Evolutionary conservation across 768 basidiomycete species (phyloP).

Genomic region (Piloderma croceum): DNA sequence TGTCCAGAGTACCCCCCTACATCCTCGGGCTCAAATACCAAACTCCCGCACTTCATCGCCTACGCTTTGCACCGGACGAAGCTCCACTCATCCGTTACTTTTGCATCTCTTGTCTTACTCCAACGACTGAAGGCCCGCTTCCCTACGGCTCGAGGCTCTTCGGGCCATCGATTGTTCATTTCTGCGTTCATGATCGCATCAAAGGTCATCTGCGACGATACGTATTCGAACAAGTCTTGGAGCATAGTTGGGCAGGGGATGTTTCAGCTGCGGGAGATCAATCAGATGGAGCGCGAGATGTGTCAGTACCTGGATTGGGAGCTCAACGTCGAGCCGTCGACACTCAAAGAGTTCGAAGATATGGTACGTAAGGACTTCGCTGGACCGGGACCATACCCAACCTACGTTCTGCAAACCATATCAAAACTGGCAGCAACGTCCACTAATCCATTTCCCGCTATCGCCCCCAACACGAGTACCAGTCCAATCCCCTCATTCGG

Average conservation of each 20-base stretch:
- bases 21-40: constrained; percentile 49
- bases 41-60: constrained; percentile 75
- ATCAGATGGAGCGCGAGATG: constrained; percentile 97
- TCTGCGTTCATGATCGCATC: constrained; percentile 91
- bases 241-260: constrained; percentile 84
- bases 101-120: constrained; percentile 60
- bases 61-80: constrained; percentile 85
- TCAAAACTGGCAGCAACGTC: constrained; percentile 52
- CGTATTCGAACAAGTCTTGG: constrained; percentile 92
- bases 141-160: constrained; percentile 84
- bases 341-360: constrained; percentile 54
- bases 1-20: constrained; percentile 79
- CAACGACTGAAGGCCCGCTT: constrained; percentile 87
- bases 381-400: constrained; percentile 52
- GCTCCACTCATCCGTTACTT: constrained; percentile 64
- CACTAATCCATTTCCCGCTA: constrained; percentile 37
- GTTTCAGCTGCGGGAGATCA: constrained; percentile 83
- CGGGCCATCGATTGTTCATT: constrained; percentile 85
- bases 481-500: constrained; percentile 46
- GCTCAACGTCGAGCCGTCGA: constrained; percentile 63
- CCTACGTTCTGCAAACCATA: constrained; percentile 55
- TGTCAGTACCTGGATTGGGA: constrained; percentile 92
- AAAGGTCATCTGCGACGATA: constrained; percentile 92
- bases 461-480: constrained; percentile 32
- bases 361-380: constrained; percentile 59